These are phyloP conservation scores for Raphanus sativus DNA, from an alignment of 345 rosid genomes.

Conservation along the genomic window DNA sequence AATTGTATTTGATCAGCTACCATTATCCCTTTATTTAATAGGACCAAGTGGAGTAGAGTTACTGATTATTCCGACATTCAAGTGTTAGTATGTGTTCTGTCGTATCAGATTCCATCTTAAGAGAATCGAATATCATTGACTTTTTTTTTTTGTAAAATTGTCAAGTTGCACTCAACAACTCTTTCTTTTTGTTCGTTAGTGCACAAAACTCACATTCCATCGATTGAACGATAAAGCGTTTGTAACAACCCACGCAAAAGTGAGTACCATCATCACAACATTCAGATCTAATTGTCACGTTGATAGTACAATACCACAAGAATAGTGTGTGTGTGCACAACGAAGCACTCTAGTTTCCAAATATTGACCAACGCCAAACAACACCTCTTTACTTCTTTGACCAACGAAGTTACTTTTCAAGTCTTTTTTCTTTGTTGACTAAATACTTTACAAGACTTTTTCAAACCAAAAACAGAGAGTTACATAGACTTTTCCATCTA, in stretches of 20 bases:
- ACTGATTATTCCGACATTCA: constrained; percentile 32
- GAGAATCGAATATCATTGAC: constrained; percentile 35
- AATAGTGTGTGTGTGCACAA: background rate
- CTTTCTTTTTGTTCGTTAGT: background rate
- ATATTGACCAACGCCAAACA: background rate
- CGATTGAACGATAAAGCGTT: background rate
- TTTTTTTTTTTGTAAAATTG: constrained; percentile 6
- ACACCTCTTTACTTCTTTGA: background rate
- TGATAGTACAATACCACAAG: background rate
- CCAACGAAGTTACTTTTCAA: background rate
- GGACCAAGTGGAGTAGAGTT: constrained; percentile 18
- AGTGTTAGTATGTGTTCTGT: constrained; percentile 31
- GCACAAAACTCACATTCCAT: constrained; percentile 31
- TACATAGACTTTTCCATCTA: background rate
- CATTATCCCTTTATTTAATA: no score
- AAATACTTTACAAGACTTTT: no score
- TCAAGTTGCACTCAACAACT: constrained; percentile 2
- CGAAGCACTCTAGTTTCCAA: background rate
- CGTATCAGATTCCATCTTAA: constrained; percentile 37
- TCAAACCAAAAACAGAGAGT: background rate
- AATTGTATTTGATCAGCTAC: no score
- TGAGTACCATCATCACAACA: background rate
- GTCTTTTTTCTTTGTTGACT: no score
- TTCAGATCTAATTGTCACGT: background rate
- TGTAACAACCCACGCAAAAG: background rate